A percentile compares a stretch with the other conserved stretches of the same genome.
These are phyloP conservation scores for Aspergillus baeticus DNA, from an alignment of 495 filamentous ascomycete genomes.

Conservation along the genomic window DNA sequence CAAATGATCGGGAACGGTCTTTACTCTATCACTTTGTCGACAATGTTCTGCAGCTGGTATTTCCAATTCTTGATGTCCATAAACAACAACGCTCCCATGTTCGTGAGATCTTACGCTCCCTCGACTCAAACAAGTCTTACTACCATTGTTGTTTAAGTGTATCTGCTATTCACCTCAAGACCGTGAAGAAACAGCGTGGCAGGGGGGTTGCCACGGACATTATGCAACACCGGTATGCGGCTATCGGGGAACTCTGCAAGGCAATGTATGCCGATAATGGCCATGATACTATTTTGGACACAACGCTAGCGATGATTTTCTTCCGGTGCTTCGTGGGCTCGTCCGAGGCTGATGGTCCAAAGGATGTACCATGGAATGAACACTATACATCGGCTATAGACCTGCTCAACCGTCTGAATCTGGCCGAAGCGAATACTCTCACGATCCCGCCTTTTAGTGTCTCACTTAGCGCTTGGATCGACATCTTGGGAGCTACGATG, in stretches of 20 bases:
- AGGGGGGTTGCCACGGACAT: slow-evolving; percentile 86
- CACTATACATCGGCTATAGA: slow-evolving; percentile 86
- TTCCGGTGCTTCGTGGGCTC: slow-evolving; percentile 90
- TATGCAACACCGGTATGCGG: slow-evolving; percentile 82
- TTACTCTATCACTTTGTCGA: slow-evolving; percentile 89
- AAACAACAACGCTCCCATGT: slow-evolving; percentile 69
- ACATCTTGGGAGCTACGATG: slow-evolving; percentile 94
- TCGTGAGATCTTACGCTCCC: slow-evolving; percentile 72
- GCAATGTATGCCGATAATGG: slow-evolving; percentile 71
- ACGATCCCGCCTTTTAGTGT: slow-evolving; percentile 69
- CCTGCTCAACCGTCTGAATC: slow-evolving; percentile 78
- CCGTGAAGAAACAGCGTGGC: slow-evolving; percentile 51
- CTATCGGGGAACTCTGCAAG: slow-evolving; percentile 80
- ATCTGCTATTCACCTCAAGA: slow-evolving; percentile 86
- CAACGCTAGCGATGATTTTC: slow-evolving; percentile 91
- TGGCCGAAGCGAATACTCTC: slow-evolving; percentile 44
- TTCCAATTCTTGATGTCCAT: slow-evolving; percentile 84
- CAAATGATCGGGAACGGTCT: slow-evolving; percentile 55
- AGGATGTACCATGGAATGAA: slow-evolving; percentile 92
- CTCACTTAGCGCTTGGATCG: slow-evolving; percentile 90
- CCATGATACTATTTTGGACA: slow-evolving; percentile 82
- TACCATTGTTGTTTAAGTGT: slow-evolving; percentile 93
- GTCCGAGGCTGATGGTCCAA: slow-evolving; percentile 71
- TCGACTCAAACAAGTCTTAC: slow-evolving; percentile 87
- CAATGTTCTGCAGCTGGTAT: slow-evolving; percentile 78